Percentiles rank a stretch among this genome's conserved stretches.
Evolutionary conservation across 495 filamentous ascomycete genomes (phyloP).

Genomic region (Jackrogersella multiformis): DNA sequence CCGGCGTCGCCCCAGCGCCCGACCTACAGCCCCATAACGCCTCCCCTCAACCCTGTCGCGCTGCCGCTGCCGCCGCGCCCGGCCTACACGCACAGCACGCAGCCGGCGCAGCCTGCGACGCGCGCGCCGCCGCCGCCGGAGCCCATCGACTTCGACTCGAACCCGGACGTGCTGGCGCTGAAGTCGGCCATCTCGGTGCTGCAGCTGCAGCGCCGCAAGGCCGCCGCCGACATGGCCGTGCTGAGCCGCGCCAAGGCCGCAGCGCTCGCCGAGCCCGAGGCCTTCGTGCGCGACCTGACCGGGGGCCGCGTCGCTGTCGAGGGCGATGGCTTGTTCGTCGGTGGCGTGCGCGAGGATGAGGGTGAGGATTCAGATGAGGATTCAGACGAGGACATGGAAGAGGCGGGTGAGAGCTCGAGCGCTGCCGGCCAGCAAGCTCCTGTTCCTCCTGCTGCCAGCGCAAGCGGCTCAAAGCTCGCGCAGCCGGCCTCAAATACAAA

Average conservation of each 20-base stretch:
- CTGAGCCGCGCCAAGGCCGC: conserved; percentile 69
- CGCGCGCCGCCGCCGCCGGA: conserved; percentile 63
- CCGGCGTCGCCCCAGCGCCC: conserved; percentile 49
- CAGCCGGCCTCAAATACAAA: neutral
- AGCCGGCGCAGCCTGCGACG: conserved; percentile 50
- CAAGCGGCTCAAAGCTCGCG: neutral
- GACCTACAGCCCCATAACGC: conserved; percentile 58
- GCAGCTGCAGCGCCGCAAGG: conserved; percentile 82
- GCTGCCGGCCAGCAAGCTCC: neutral
- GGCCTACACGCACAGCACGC: conserved; percentile 53
- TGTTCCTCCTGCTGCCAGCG: too few species aligned
- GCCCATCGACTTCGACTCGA: conserved; percentile 78
- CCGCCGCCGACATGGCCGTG: conserved; percentile 71
- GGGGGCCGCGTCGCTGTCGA: conserved; percentile 59
- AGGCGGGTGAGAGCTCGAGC: neutral
- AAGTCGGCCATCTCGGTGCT: conserved; percentile 81
- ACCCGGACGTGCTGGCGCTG: conserved; percentile 85
- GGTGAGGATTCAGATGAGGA: conserved; percentile 20
- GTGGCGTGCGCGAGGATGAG: conserved; percentile 37
- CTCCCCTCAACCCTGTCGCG: conserved; percentile 45
- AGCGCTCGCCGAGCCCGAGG: conserved; percentile 73
- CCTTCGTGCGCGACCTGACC: conserved; percentile 70
- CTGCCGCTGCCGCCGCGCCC: conserved; percentile 39
- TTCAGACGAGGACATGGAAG: conserved; percentile 28
- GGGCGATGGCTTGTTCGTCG: conserved; percentile 44